phyloP scores from a whole-genome alignment of 2,329 filamentous ascomycete species.

The Cryphonectria nitschkei region DNA sequence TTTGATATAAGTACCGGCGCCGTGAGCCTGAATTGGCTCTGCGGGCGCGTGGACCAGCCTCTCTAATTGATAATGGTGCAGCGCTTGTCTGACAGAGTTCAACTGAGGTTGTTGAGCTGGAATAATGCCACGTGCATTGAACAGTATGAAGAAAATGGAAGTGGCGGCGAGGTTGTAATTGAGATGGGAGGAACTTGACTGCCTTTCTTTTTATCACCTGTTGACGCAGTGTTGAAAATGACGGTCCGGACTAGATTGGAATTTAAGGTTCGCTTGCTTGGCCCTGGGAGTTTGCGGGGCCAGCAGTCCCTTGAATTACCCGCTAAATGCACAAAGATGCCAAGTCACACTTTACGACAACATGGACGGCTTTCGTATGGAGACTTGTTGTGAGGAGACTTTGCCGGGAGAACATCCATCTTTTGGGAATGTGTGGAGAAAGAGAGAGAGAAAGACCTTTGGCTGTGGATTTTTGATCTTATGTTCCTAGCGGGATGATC shows the following conservation, averaged over 20 bases:
- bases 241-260: neutral
- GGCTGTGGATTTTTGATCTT: neutral
- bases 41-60: neutral
- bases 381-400: neutral
- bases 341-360: neutral
- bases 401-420: neutral
- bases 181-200: constrained; percentile 7
- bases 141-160: neutral
- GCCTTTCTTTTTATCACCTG: constrained; percentile 9
- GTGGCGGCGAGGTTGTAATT: neutral
- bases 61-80: neutral
- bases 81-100: neutral
- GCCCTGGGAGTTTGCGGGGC: constrained; percentile 9
- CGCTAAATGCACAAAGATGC: constrained; percentile 4
- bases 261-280: constrained; percentile 6
- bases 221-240: constrained; percentile 5
- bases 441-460: neutral
- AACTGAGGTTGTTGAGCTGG: neutral
- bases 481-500: constrained; percentile 2
- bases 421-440: constrained; percentile 1
- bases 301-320: neutral
- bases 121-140: neutral
- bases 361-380: neutral
- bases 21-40: constrained; percentile 17
- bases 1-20: constrained; percentile 7